Evolutionary conservation across 495 filamentous ascomycete species (phyloP).

Genomic region (Lophiotrema nucula): DNA sequence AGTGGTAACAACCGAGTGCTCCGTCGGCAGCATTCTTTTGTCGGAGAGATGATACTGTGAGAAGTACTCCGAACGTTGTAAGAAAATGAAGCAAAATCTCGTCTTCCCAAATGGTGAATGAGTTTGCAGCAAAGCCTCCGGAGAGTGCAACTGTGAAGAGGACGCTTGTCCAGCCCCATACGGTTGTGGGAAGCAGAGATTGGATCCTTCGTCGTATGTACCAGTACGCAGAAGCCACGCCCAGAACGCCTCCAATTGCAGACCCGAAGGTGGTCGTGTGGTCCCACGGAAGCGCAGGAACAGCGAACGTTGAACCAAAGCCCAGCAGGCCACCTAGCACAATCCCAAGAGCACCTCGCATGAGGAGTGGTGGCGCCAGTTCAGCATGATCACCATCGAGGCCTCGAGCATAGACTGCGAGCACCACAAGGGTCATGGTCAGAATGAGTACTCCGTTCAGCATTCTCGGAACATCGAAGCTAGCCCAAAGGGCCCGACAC

Average conservation of each 20-base stretch:
- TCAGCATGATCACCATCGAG: conserved; percentile 53
- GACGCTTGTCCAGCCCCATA: conserved; percentile 85
- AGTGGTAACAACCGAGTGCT: conserved; percentile 76
- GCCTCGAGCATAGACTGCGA: conserved; percentile 70
- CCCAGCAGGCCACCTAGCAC: conserved; percentile 37
- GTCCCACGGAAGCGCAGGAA: conserved; percentile 28
- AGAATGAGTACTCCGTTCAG: conserved; percentile 70
- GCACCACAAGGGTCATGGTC: conserved; percentile 59
- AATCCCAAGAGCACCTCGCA: conserved; percentile 38
- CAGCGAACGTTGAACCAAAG: conserved; percentile 24
- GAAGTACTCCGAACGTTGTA: conserved; percentile 74
- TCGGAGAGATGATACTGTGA: conserved; percentile 71
- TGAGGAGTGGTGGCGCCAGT: conserved; percentile 50
- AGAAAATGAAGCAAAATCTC: conserved; percentile 91
- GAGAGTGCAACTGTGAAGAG: conserved; percentile 80
- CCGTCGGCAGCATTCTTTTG: conserved; percentile 62
- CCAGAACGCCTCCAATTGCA: conserved; percentile 61
- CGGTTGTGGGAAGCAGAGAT: conserved; percentile 67
- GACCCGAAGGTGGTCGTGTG: conserved; percentile 49
- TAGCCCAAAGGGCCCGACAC: conserved; percentile 86
- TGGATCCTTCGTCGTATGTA: conserved; percentile 49
- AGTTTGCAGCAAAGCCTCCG: conserved; percentile 91
- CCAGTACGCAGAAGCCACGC: conserved; percentile 59
- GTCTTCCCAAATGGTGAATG: conserved; percentile 99
- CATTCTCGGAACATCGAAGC: conserved; percentile 87